Percentiles rank a stretch among this genome's conserved stretches.
phyloP scores from a whole-genome alignment of 305 asterid genomes.

The Plantago lanceolata region DNA sequence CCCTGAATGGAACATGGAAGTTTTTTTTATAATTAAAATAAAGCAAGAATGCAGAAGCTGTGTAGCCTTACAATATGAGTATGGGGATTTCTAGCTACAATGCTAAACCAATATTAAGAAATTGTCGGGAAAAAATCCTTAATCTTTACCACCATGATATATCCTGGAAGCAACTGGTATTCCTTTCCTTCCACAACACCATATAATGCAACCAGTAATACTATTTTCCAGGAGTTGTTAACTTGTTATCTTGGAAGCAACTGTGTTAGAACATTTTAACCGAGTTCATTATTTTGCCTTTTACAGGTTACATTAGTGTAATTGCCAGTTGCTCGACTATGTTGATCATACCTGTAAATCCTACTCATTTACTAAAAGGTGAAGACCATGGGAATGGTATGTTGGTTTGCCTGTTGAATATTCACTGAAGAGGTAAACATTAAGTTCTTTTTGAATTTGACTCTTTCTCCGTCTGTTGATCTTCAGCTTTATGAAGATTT shows the following conservation, averaged over 20 bases:
- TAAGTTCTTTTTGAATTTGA: neutral
- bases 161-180: neutral
- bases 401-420: neutral
- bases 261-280: neutral
- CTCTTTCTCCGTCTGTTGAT: neutral
- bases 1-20: neutral
- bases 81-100: neutral
- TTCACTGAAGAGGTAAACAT: too few relatives aligned
- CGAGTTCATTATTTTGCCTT: slow-evolving; percentile 10
- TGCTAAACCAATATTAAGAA: too few relatives aligned
- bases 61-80: too few relatives aligned
- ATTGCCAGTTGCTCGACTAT: neutral
- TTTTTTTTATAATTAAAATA: too few relatives aligned
- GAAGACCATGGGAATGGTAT: neutral
- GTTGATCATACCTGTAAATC: neutral
- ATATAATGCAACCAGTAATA: neutral
- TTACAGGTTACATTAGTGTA: slow-evolving; percentile 4
- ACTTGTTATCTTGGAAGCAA: neutral
- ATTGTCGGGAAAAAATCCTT: neutral
- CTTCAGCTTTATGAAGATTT: neutral
- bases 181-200: neutral
- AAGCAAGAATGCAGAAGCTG: neutral
- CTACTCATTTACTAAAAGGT: neutral
- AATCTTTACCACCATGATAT: too few relatives aligned
- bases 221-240: too few relatives aligned